A percentile compares a stretch with the other conserved stretches of the same genome.
phyloP scores from a whole-genome alignment of 306 rosid species.

The Quercus suber region DNA sequence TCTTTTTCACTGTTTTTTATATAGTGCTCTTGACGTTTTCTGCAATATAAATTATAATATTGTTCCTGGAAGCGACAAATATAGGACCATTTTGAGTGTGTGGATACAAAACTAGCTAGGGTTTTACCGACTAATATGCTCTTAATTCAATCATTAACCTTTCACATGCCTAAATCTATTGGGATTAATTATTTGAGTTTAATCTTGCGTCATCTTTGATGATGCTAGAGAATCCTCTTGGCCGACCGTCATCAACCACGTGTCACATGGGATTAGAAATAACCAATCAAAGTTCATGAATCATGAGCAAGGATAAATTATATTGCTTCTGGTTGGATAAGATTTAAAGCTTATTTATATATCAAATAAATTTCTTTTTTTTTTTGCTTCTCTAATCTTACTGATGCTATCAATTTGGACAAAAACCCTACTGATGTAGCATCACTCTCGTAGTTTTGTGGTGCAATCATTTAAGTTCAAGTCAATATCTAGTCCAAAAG shows the following conservation, averaged over 20 bases:
- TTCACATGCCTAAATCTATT: neutral
- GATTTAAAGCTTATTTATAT: neutral
- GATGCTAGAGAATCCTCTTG: neutral
- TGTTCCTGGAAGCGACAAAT: neutral
- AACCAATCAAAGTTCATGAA: neutral
- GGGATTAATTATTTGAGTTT: neutral
- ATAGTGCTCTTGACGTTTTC: slow-evolving; percentile 17
- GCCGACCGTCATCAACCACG: neutral
- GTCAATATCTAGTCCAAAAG: too few relatives aligned
- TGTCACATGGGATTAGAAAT: neutral
- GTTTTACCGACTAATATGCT: neutral
- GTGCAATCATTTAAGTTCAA: too few relatives aligned
- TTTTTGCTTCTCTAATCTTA: neutral
- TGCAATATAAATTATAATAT: too few relatives aligned
- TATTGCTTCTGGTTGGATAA: neutral
- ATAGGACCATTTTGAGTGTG: neutral
- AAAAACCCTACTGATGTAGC: too few relatives aligned
- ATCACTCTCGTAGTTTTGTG: too few relatives aligned
- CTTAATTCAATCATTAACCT: neutral
- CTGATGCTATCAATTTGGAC: neutral
- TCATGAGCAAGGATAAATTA: neutral
- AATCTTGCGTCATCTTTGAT: neutral
- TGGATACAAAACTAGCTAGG: neutral
- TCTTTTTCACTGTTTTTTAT: neutral
- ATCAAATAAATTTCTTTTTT: too few relatives aligned